Evolutionary conservation across 805 yeast species (phyloP), one percentile per base, ranked within the genome.

Genomic region (Blastobotrys attinorum): DNA sequence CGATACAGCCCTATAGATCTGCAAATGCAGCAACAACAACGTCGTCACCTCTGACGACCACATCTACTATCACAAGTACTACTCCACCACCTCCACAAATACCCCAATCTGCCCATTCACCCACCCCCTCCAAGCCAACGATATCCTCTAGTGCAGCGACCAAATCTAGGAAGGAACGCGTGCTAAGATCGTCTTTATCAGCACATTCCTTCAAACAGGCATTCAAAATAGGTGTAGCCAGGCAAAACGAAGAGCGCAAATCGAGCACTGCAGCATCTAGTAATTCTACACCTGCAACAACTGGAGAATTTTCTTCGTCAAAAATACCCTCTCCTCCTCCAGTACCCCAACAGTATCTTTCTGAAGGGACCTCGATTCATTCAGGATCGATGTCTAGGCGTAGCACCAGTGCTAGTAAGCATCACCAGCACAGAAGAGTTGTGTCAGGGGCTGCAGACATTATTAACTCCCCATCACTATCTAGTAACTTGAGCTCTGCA

Each of bases 141-240:
- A 17, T 16, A 13, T 4, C 3, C 20, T 13, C 15, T 8, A 16
- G 36, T 22, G 10, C 15, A 13, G 21, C 15, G 36, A 4, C 20
- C 13, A 17, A 32, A 4, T 15, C 33, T 5, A 8, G 16, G 33
- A 4, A 6, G 31, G 29, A 27, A 20, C 34, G 34, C 11, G 21
- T 22, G 27, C 31, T 46, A 18, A 35, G 41, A 17, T 33, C 39
- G 15, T 42, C 49, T 17, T n/a, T 46, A 18, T 42, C 46, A 6
- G 33, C 46, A 7, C 44, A 37, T 13, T 46, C 49, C 31, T 46
- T 46, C 33, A 40, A 41, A 20, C 35, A 47, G 16, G 43, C 48
- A 7, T 34, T 45, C 31, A 41, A 38, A 35, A 18, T 40, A 17
- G 37, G 44, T 20, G 29, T 25, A 11, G 29, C 29, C 7, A 7